phyloP scores from a whole-genome alignment of 352 stramenopile genomes.

The Phytopythium mirpurense region DNA sequence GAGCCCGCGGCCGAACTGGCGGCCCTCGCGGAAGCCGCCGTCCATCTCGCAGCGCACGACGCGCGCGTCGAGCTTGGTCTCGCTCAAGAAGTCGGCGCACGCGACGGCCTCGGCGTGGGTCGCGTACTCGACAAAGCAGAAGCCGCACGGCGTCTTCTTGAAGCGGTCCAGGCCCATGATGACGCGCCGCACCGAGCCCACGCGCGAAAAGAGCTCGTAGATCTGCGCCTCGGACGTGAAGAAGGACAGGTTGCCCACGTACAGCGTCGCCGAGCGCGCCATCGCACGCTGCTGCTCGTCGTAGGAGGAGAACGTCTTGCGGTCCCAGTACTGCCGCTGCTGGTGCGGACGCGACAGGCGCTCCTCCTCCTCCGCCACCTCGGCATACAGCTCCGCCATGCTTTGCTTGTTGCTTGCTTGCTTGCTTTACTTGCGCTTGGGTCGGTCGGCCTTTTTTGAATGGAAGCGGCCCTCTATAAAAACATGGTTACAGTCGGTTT shows the following conservation, averaged over 20 bases:
- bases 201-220: constrained; percentile 91
- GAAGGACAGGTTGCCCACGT: constrained; percentile 98
- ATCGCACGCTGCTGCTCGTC: constrained; percentile 94
- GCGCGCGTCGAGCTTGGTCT: constrained; percentile 86
- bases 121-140: constrained; percentile 96
- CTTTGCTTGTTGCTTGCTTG: not conserved
- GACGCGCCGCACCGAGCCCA: constrained; percentile 90
- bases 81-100: constrained; percentile 78
- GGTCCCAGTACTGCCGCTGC: constrained; percentile 93
- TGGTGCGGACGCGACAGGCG: constrained; percentile 42
- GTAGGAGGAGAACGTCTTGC: constrained; percentile 89
- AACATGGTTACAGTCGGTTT: too few species aligned
- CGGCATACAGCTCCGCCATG: constrained; percentile 61
- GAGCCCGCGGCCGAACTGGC: constrained; percentile 79
- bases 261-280: constrained; percentile 89
- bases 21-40: constrained; percentile 78
- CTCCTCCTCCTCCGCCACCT: constrained; percentile 66
- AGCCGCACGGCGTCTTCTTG: constrained; percentile 96
- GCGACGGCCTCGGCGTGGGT: constrained; percentile 65
- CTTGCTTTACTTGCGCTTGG: not conserved
- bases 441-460: too few species aligned
- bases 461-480: too few species aligned
- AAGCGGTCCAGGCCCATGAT: constrained; percentile 96
- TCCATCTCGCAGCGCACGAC: constrained; percentile 88
- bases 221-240: constrained; percentile 95